Conservation (phyloP, 176 grass and related monocot species). For the Oryza longistaminata region DNA sequence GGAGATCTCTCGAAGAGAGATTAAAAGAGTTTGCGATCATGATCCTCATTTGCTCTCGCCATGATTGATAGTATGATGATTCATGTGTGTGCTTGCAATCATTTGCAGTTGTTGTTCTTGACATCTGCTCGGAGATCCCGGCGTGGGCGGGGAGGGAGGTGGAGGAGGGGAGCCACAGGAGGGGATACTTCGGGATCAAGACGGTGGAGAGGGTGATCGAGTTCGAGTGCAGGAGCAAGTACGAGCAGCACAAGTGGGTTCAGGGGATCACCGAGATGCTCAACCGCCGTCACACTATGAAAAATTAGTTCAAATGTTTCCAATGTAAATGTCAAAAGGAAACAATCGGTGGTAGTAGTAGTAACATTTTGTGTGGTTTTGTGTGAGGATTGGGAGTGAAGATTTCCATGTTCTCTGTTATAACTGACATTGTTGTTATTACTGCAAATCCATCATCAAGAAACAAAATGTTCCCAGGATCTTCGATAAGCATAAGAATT, state of each 20-base stretch:
- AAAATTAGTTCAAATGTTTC: constrained; percentile 7
- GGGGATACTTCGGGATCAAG: constrained; percentile 82
- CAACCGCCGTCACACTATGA: constrained; percentile 53
- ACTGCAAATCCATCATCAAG: neutral
- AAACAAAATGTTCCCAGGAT: neutral
- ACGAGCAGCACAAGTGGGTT: constrained; percentile 67
- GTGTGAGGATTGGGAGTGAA: neutral
- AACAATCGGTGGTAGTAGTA: neutral
- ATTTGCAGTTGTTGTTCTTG: constrained; percentile 61
- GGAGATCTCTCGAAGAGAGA: too few relatives aligned
- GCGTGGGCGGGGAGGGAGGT: constrained; percentile 87
- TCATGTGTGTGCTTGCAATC: neutral
- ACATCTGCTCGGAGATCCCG: constrained; percentile 59
- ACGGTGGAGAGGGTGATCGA: constrained; percentile 75
- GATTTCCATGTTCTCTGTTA: neutral
- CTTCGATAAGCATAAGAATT: neutral
- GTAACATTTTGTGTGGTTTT: neutral
- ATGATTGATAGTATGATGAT: neutral
- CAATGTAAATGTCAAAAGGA: constrained; percentile 33
- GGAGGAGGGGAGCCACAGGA: constrained; percentile 53
- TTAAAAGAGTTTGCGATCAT: too few relatives aligned
- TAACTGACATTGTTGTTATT: neutral
- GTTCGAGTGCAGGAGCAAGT: constrained; percentile 81
- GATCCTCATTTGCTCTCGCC: neutral
- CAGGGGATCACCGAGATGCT: constrained; percentile 78